Evolutionary conservation across 73 alveolate genomes (phyloP).

Genomic region (Stentor coeruleus): DNA sequence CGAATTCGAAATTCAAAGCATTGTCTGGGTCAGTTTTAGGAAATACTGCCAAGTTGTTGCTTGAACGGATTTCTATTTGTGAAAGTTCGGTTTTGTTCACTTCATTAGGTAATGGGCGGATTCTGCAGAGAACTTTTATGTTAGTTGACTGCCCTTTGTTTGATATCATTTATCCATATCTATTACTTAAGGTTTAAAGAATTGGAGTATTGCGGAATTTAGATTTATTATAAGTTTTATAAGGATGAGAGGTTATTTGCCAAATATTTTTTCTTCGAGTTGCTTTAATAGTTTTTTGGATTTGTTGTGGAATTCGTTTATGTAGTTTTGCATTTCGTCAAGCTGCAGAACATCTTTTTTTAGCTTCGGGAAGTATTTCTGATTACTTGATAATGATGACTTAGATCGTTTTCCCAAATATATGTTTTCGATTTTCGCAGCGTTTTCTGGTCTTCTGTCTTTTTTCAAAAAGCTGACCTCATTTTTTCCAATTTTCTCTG

Average conservation of each 20-base stretch:
- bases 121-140: background rate
- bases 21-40: background rate
- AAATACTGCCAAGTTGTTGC: background rate
- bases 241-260: no score
- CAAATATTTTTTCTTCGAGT: background rate
- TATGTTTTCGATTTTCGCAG: no score
- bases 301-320: background rate
- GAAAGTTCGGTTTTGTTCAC: background rate
- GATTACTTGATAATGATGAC: background rate
- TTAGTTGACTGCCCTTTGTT: background rate
- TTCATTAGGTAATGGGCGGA: background rate
- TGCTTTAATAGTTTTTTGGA: background rate
- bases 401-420: background rate
- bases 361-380: background rate
- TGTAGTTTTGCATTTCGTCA: background rate
- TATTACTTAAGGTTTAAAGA: no score
- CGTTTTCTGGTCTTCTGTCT: background rate
- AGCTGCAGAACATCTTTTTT: background rate
- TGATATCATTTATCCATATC: background rate
- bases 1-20: slow-evolving; percentile 43
- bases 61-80: background rate
- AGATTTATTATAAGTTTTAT: no score
- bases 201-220: no score
- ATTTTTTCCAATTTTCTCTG: no score
- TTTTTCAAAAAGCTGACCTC: background rate